Evolutionary conservation across 352 stramenopile genomes (phyloP).

Genomic region (Phytophthora colocasiae): DNA sequence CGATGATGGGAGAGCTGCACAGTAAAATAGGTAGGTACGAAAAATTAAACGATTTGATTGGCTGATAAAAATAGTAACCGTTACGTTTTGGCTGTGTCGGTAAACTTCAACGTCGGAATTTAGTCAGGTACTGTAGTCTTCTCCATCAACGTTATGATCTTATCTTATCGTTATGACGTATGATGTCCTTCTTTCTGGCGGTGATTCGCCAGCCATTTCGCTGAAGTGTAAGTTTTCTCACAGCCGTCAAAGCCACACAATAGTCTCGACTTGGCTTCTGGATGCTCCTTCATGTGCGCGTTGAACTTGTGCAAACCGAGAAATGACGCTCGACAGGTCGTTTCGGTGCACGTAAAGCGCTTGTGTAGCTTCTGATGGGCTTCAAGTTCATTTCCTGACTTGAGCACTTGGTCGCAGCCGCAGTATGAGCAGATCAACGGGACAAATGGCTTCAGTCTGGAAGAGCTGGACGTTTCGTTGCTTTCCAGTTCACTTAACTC

Average conservation of each 20-base stretch:
- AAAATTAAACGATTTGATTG: neutral
- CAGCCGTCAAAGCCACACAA: conserved; percentile 40
- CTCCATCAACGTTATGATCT: neutral
- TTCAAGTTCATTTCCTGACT: conserved; percentile 23
- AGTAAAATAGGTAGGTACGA: neutral
- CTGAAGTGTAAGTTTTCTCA: conserved; percentile 49
- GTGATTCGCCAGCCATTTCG: conserved; percentile 46
- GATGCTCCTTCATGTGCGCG: conserved; percentile 32
- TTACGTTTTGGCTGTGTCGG: conserved; percentile 5
- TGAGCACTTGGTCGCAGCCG: conserved; percentile 47
- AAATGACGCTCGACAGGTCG: conserved; percentile 44
- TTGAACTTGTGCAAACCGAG: conserved; percentile 31
- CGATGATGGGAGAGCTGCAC: conserved; percentile 22
- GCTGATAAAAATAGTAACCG: conserved; percentile 1
- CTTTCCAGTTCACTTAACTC: conserved; percentile 6
- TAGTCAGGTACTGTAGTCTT: neutral
- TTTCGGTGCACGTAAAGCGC: conserved; percentile 35
- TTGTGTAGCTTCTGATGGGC: conserved; percentile 38
- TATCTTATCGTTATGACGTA: conserved; percentile 4
- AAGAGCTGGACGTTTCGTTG: neutral
- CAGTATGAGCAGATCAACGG: conserved; percentile 45
- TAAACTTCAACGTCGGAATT: conserved; percentile 3
- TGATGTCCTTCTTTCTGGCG: conserved; percentile 27
- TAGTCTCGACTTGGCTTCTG: conserved; percentile 12
- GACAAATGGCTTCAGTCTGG: conserved; percentile 24